Conservation (phyloP, 2,329 filamentous ascomycete genomes). For the Pseudogymnoascus sp. region DNA sequence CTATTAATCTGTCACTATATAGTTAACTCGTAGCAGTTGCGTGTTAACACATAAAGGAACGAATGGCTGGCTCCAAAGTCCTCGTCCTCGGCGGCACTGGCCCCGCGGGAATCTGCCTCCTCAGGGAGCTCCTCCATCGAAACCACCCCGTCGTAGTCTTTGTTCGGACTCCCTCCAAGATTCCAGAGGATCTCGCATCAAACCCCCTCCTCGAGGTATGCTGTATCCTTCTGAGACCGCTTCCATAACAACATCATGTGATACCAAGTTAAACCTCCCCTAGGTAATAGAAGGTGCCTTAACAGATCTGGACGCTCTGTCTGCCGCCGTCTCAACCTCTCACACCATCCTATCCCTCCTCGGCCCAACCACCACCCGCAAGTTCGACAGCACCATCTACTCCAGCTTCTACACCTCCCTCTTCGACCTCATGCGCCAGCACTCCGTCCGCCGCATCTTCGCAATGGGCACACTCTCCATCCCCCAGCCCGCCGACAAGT, state of each 20-base stretch:
- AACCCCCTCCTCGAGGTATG: slow-evolving; percentile 15
- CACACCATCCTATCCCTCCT: not conserved
- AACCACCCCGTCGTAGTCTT: slow-evolving; percentile 20
- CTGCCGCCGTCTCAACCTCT: slow-evolving; percentile 19
- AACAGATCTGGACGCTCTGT: slow-evolving; percentile 14
- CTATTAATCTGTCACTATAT: not conserved
- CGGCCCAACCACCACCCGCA: slow-evolving; percentile 1
- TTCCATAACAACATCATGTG: slow-evolving; percentile 16
- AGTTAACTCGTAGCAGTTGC: not conserved
- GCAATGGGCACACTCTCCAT: slow-evolving; percentile 21
- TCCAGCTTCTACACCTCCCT: slow-evolving; percentile 18
- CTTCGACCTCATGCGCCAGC: slow-evolving; percentile 15
- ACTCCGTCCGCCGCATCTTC: slow-evolving; percentile 18
- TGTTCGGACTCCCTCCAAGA: slow-evolving; percentile 19
- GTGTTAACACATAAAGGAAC: not conserved
- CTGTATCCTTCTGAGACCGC: slow-evolving; percentile 15
- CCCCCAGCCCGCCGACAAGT: slow-evolving; percentile 16
- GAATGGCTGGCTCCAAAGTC: slow-evolving; percentile 9
- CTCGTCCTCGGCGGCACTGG: slow-evolving; percentile 21
- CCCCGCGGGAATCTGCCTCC: slow-evolving; percentile 19
- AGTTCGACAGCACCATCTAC: slow-evolving; percentile 17
- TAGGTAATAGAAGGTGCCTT: slow-evolving; percentile 14
- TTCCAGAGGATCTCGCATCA: slow-evolving; percentile 18
- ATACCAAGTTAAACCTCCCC: slow-evolving; percentile 18
- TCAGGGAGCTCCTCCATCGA: slow-evolving; percentile 19